Conservation (phyloP, 768 basidiomycete species). For the Candolleomyces efflorescens region DNA sequence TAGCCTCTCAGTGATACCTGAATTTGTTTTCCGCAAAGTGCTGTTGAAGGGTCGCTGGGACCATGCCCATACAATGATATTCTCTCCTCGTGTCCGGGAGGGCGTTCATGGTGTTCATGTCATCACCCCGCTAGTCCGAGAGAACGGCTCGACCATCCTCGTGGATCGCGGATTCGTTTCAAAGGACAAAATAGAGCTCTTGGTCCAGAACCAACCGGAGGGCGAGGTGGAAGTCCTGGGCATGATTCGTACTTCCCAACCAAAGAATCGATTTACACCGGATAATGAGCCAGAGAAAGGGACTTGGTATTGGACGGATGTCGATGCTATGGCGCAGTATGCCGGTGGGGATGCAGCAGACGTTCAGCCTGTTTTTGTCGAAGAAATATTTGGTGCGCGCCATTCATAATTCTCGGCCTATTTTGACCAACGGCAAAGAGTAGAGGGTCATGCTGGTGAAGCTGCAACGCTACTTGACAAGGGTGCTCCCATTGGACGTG, state of each 20-base stretch:
- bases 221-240: conserved; percentile 74
- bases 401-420: not conserved
- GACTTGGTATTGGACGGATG: conserved; percentile 92
- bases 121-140: conserved; percentile 79
- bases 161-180: conserved; percentile 93
- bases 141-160: conserved; percentile 78
- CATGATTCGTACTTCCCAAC: conserved; percentile 79
- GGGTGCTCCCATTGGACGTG: conserved; percentile 83
- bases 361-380: conserved; percentile 87
- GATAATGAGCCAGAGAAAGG: conserved; percentile 77
- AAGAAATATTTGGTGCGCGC: conserved; percentile 82
- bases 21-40: conserved; percentile 89
- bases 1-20: conserved; percentile 71
- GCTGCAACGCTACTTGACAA: conserved; percentile 51
- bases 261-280: conserved; percentile 79
- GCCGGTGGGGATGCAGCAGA: conserved; percentile 67
- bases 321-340: conserved; percentile 71
- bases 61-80: conserved; percentile 68
- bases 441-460: conserved; percentile 85
- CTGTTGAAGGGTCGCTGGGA: conserved; percentile 75
- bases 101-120: conserved; percentile 87
- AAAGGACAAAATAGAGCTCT: conserved; percentile 33
- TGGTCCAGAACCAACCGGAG: conserved; percentile 31
- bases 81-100: conserved; percentile 85
- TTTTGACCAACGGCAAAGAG: conserved; percentile 3